Evolutionary conservation across 2,329 filamentous ascomycete genomes (phyloP).

Genomic region (Colletotrichum shisoi): DNA sequence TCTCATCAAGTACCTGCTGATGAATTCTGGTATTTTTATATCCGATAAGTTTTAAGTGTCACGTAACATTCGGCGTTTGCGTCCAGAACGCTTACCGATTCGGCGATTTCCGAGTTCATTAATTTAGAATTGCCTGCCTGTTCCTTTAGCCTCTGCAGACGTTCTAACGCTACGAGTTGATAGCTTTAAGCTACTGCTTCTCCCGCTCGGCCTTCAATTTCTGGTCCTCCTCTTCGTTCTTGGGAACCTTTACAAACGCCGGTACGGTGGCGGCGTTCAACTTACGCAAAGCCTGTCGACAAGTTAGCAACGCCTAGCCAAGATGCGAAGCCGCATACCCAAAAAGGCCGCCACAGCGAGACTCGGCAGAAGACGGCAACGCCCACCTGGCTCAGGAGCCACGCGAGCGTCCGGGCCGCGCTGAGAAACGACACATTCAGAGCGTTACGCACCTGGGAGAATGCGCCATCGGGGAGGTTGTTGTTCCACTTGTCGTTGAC

Average conservation of each 20-base stretch:
- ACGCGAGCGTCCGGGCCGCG: neutral
- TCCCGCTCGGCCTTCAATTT: conserved; percentile 47
- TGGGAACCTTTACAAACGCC: conserved; percentile 48
- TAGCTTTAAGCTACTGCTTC: conserved; percentile 12
- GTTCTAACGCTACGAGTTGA: too few species aligned
- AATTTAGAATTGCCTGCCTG: too few species aligned
- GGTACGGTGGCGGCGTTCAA: conserved; percentile 50
- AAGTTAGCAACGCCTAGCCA: conserved; percentile 11
- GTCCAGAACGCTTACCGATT: too few species aligned
- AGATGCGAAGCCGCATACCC: conserved; percentile 30
- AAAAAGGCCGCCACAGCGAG: conserved; percentile 42
- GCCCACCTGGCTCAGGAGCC: conserved; percentile 14
- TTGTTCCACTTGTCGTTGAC: conserved; percentile 52
- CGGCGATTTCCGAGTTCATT: too few species aligned
- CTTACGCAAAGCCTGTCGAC: conserved; percentile 47
- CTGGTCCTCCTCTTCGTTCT: conserved; percentile 48
- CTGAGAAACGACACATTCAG: conserved; percentile 1
- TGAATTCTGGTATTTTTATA: too few species aligned
- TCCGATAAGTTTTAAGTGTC: too few species aligned
- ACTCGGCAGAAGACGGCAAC: conserved; percentile 35
- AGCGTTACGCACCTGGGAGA: conserved; percentile 47
- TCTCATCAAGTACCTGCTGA: too few species aligned
- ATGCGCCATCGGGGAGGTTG: conserved; percentile 47
- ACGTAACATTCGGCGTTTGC: too few species aligned
- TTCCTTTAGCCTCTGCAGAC: too few species aligned